Conservation (phyloP, 2,329 filamentous ascomycete genomes). For the Huntiella bhutanensis region DNA sequence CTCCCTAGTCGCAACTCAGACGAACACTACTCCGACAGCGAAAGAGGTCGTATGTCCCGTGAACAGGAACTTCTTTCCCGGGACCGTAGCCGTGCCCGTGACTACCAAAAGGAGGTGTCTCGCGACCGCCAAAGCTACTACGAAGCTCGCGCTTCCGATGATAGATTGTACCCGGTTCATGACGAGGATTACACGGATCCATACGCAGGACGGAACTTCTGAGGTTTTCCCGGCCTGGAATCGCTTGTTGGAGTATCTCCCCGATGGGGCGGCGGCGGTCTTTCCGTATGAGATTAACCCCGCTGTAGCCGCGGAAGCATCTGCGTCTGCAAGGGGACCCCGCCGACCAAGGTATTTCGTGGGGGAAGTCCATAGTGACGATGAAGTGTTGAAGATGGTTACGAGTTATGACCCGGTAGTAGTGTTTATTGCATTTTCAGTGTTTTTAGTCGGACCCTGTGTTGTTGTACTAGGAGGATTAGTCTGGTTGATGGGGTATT, state of each 20-base stretch:
- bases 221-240: background rate
- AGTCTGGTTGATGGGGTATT: background rate
- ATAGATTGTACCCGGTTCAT: conserved; percentile 2
- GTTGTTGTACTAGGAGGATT: background rate
- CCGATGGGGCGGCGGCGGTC: background rate
- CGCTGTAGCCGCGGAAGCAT: background rate
- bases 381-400: background rate
- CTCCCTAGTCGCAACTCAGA: conserved; percentile 1
- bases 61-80: conserved; percentile 5
- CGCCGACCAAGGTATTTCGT: background rate
- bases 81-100: conserved; percentile 7
- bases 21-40: conserved; percentile 1
- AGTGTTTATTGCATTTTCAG: background rate
- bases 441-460: background rate
- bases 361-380: background rate
- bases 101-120: conserved; percentile 9
- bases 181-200: conserved; percentile 7
- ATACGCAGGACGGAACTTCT: conserved; percentile 7
- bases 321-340: conserved; percentile 8
- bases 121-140: conserved; percentile 6
- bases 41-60: conserved; percentile 6
- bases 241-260: background rate
- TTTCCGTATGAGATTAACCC: conserved; percentile 1
- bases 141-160: conserved; percentile 8
- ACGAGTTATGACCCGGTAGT: background rate